Evolutionary conservation across 2,329 filamentous ascomycete species (phyloP), one percentile per base, ranked within the genome.

Genomic region (Aspergillus alliaceus): DNA sequence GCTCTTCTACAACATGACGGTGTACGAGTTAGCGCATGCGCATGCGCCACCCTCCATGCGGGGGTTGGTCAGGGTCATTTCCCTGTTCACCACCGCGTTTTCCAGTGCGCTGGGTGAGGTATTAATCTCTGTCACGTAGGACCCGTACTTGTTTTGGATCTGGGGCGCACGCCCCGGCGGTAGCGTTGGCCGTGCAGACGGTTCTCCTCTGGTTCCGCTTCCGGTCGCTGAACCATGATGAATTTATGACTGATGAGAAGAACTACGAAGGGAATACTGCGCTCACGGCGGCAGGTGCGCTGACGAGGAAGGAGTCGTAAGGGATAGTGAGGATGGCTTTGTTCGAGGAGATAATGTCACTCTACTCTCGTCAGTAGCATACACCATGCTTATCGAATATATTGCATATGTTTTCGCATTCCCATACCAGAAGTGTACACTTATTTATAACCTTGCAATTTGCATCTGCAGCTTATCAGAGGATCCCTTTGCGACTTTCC

Each of bases 21-120:
- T 72, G 0, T 80, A 79, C 60, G 78, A 78, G 51, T 58, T 79
- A 22, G 78, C 78, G 1, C 80, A 79, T 58, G 69, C 78, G 5
- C 70, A 74, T 12, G 68, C 75, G 3, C 78, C 79, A 1, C 64
- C 65, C 5, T 71, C 73, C 51, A 78, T 80, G 78, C 73, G 75
- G 48, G 68, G 72, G 1, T 62, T 80, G 8, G 75, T 80, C 22
- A 70, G 74, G 66, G 66, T 77, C 9, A 59, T 79, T 20, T 74
- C 76, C 65, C 59, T 80, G 8, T 76, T 79, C 62, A 77, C 64
- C 44, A 75, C 65, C 8, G 75, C 77, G 6, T 53, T 79, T 6
- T 71, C 71, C 1, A 44, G 40, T 2, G 40, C 40, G 3, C 40
- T 44, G 7, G 40, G 40, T 6, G 40, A 44, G 24, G 24, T 44